These are phyloP conservation scores for Zymoseptoria passerinii DNA, from an alignment of 2,329 filamentous ascomycete species.

Conservation along the genomic window DNA sequence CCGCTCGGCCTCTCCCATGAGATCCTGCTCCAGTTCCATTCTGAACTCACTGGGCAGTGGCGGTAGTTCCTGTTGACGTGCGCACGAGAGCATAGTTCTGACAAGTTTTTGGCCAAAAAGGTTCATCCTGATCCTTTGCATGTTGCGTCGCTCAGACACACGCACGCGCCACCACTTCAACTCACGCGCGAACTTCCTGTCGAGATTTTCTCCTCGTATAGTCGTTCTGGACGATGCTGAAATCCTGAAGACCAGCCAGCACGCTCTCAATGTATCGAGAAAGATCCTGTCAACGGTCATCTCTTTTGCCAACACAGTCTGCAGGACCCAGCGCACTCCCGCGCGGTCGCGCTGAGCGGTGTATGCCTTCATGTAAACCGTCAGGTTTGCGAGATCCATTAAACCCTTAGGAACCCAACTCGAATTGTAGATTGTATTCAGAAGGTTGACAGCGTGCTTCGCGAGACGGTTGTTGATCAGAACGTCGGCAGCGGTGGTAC, in stretches of 20 bases:
- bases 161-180: conserved; percentile 1
- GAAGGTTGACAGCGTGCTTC: conserved; percentile 22
- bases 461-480: conserved; percentile 22
- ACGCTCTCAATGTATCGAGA: conserved; percentile 5
- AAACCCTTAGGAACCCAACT: conserved; percentile 15
- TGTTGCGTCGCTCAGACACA: conserved; percentile 6
- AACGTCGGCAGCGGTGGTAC: conserved; percentile 22
- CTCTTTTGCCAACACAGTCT: conserved; percentile 20
- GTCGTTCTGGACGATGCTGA: background rate
- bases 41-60: background rate
- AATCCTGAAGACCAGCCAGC: background rate
- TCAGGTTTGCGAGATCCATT: conserved; percentile 26
- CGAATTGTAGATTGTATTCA: conserved; percentile 22
- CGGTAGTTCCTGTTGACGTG: background rate
- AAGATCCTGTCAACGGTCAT: conserved; percentile 25
- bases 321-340: conserved; percentile 25
- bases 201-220: background rate
- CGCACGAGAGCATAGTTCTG: background rate
- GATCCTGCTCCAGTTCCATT: background rate
- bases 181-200: background rate
- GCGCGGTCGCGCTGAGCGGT: conserved; percentile 8
- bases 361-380: conserved; percentile 27
- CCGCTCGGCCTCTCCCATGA: background rate
- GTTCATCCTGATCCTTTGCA: conserved; percentile 10
- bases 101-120: conserved; percentile 13